Percentiles rank a stretch among this genome's conserved stretches.
Conservation (phyloP, 2,329 filamentous ascomycete species). For the Ceratocystis huliohia region DNA sequence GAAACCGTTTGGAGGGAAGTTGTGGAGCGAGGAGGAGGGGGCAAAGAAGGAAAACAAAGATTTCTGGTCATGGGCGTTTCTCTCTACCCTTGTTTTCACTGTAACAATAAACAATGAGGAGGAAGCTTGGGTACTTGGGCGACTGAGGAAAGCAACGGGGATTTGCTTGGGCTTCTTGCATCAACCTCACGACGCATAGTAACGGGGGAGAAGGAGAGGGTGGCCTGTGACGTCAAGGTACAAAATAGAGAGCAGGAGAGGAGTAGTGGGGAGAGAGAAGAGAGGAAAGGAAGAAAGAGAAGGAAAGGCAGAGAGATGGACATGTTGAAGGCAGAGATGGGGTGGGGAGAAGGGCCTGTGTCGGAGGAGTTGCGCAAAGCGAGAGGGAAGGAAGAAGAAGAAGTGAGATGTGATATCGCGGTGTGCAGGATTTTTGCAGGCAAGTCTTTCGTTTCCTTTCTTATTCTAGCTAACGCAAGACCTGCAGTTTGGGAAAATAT, state of each 20-base stretch:
- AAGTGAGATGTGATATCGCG: constrained; percentile 5
- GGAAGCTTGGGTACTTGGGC: constrained; percentile 43
- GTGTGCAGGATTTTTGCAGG: neutral
- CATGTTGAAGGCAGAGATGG: neutral
- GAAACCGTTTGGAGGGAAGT: no score
- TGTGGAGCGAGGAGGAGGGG: neutral
- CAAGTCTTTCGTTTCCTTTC: neutral
- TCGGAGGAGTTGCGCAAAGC: neutral
- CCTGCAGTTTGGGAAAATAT: neutral
- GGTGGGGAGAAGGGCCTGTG: neutral
- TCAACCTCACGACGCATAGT: no score
- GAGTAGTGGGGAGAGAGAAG: neutral
- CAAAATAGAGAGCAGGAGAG: neutral
- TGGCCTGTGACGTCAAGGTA: neutral
- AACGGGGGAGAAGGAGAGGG: neutral
- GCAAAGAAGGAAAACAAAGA: no score
- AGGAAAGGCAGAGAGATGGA: neutral
- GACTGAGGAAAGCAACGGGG: constrained; percentile 28
- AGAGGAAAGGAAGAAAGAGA: neutral
- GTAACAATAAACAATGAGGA: constrained; percentile 22
- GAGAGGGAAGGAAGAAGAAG: neutral
- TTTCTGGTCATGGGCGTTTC: no score
- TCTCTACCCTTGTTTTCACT: neutral
- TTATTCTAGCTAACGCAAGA: neutral
- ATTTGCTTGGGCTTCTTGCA: no score